Conservation (phyloP, 306 rosid genomes). For the Bauhinia variegata region DNA sequence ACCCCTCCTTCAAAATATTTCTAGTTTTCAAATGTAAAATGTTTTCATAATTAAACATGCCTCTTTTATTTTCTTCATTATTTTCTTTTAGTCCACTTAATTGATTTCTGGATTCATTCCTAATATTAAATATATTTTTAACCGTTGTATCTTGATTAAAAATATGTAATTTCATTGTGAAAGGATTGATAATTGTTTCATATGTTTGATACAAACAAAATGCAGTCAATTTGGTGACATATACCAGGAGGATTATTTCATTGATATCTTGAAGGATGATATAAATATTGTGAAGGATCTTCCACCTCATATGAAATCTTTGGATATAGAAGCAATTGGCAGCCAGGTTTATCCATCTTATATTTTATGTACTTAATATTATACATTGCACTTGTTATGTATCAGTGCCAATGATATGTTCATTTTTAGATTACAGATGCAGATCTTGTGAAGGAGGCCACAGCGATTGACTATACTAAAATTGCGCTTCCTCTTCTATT, state of each 20-base stretch:
- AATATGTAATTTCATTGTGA: too few relatives aligned
- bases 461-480: conserved; percentile 62
- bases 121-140: too few relatives aligned
- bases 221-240: conserved; percentile 96
- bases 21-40: too few relatives aligned
- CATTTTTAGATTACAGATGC: conserved; percentile 84
- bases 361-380: conserved; percentile 15
- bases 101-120: too few relatives aligned
- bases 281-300: conserved; percentile 70
- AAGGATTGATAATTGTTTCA: too few relatives aligned
- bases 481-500: conserved; percentile 69
- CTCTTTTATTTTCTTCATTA: too few relatives aligned
- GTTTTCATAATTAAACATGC: too few relatives aligned
- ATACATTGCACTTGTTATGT: conserved; percentile 11
- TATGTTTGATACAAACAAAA: conserved; percentile 9
- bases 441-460: conserved; percentile 89
- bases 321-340: conserved; percentile 75
- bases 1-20: too few relatives aligned
- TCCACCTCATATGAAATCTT: conserved; percentile 68
- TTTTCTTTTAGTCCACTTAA: too few relatives aligned
- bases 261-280: conserved; percentile 67
- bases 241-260: conserved; percentile 85
- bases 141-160: too few relatives aligned
- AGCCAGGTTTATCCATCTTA: conserved; percentile 64
- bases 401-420: conserved; percentile 27